phyloP scores from a whole-genome alignment of 139 green algal species.

The Prasinococcaceae sp. region DNA sequence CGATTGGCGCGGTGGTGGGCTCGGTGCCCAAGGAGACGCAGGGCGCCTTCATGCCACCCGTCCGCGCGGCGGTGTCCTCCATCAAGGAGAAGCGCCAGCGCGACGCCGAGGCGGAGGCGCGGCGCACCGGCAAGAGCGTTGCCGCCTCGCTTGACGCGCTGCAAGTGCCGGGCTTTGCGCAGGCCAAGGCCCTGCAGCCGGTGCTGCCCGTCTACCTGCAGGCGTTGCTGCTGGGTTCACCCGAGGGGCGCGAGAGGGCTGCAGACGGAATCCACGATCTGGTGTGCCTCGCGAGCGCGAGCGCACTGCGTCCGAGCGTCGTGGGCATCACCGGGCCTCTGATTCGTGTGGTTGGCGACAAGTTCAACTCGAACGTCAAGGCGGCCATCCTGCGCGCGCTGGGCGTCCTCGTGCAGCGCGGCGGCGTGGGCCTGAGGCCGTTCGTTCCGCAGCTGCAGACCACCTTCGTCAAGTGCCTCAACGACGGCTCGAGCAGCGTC shows the following conservation, averaged over 20 bases:
- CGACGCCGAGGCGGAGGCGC: constrained; percentile 32
- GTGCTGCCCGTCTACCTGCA: constrained; percentile 88
- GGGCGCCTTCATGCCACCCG: constrained; percentile 41
- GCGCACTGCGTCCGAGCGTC: constrained; percentile 72
- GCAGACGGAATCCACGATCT: constrained; percentile 82
- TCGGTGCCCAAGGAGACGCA: constrained; percentile 72
- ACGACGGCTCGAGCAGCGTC: constrained; percentile 37
- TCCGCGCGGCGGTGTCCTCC: constrained; percentile 50
- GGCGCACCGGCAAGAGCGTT: neutral
- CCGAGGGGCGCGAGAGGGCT: constrained; percentile 45
- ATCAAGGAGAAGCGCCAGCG: constrained; percentile 62
- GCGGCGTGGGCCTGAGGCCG: constrained; percentile 68
- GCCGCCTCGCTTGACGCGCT: constrained; percentile 12
- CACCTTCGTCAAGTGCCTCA: constrained; percentile 92
- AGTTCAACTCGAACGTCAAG: constrained; percentile 54
- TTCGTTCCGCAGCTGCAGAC: constrained; percentile 97
- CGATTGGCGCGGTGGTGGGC: constrained; percentile 46
- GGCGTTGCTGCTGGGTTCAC: constrained; percentile 19
- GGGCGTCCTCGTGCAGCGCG: constrained; percentile 66
- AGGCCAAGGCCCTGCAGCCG: constrained; percentile 70
- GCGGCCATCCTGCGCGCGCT: constrained; percentile 78
- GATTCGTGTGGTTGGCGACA: constrained; percentile 88
- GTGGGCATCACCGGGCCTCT: constrained; percentile 83
- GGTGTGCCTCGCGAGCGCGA: constrained; percentile 56
- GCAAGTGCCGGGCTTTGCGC: constrained; percentile 64